Conservation (phyloP, 352 stramenopile genomes). For the Stramenopiles sp. region DNA sequence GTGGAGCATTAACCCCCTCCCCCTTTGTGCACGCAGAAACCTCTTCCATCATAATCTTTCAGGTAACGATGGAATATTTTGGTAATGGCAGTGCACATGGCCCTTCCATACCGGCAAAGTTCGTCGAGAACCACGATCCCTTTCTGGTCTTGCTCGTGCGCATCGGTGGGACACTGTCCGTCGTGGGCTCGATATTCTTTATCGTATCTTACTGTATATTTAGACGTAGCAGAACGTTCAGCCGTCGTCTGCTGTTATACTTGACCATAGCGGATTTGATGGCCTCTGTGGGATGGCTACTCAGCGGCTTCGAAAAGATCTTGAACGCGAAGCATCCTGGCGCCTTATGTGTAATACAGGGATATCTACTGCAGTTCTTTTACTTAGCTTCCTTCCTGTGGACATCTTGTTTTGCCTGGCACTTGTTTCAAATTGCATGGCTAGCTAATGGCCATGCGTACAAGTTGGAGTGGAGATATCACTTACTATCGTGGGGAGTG, state of each 20-base stretch:
- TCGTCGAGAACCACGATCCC: neutral
- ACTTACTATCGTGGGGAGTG: neutral
- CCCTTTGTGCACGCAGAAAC: too few relatives aligned
- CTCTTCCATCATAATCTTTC: too few relatives aligned
- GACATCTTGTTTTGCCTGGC: neutral
- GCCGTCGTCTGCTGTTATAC: neutral
- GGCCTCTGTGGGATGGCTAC: neutral
- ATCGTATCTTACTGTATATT: neutral
- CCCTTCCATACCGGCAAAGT: neutral
- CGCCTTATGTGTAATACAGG: neutral
- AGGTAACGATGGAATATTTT: neutral
- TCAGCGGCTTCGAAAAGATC: neutral
- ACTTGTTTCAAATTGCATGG: neutral
- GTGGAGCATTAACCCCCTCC: too few relatives aligned
- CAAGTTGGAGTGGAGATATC: neutral
- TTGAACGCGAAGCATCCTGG: neutral
- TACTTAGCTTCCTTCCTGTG: neutral
- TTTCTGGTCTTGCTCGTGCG: neutral
- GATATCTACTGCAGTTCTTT: neutral
- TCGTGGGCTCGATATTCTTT: neutral
- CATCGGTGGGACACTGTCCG: neutral
- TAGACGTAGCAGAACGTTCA: neutral
- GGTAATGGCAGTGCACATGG: neutral
- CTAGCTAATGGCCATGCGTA: neutral
- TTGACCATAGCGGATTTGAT: neutral